Evolutionary conservation across 108 stramenopile species (phyloP).

Genomic region (Cyclostephanos tholiformis): DNA sequence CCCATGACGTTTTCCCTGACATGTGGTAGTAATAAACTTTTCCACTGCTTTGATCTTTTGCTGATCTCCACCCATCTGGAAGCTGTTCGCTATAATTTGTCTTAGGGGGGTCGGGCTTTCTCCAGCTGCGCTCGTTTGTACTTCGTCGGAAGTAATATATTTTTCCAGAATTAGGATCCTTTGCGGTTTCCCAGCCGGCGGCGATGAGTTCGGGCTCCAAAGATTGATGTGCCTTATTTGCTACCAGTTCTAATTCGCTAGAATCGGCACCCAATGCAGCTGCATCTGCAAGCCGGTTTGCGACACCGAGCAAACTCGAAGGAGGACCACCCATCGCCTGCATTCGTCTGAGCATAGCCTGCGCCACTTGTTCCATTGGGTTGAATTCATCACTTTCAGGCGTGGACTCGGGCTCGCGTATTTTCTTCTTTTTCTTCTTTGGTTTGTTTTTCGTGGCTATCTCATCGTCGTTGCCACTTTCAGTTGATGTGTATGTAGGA

Average conservation of each 20-base stretch:
- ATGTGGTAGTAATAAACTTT: conserved; percentile 75
- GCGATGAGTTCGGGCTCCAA: conserved; percentile 31
- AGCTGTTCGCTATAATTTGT: conserved; percentile 27
- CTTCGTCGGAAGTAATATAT: conserved; percentile 72
- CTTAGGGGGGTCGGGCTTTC: conserved; percentile 41
- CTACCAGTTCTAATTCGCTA: conserved; percentile 6
- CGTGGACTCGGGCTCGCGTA: conserved; percentile 19
- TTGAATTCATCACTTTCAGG: conserved; percentile 65
- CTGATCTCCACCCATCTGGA: conserved; percentile 73
- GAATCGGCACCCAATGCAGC: conserved; percentile 39
- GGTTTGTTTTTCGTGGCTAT: conserved; percentile 31
- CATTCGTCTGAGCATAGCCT: conserved; percentile 58
- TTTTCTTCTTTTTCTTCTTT: conserved; percentile 61
- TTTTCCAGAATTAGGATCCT: conserved; percentile 71
- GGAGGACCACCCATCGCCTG: conserved; percentile 48
- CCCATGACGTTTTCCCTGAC: conserved; percentile 72
- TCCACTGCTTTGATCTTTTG: conserved; percentile 55
- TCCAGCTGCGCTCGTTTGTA: conserved; percentile 65
- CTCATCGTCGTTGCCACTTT: conserved; percentile 1
- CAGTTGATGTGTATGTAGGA: not conserved
- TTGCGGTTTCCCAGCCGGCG: conserved; percentile 54
- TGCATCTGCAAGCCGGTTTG: conserved; percentile 31
- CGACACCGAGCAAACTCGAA: conserved; percentile 18
- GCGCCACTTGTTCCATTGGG: conserved; percentile 76
- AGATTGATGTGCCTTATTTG: conserved; percentile 1